phyloP scores from a whole-genome alignment of 768 basidiomycete species.

The Podaxis sp. region DNA sequence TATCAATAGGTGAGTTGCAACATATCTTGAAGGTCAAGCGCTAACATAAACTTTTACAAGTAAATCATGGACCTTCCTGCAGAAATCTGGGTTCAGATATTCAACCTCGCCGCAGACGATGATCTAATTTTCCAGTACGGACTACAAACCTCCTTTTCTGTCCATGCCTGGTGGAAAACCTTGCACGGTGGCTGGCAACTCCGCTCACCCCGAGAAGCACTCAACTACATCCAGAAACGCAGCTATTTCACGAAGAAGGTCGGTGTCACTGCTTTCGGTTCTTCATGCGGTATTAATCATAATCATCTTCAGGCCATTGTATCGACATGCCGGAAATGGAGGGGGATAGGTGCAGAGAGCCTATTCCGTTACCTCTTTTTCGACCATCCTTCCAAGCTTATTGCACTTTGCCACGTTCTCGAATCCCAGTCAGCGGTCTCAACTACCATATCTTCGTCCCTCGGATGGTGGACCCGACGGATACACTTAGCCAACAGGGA shows the following conservation, averaged over 20 bases:
- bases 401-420: slow-evolving; percentile 50
- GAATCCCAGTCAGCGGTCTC: slow-evolving; percentile 40
- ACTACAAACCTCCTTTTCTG: slow-evolving; percentile 61
- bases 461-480: slow-evolving; percentile 74
- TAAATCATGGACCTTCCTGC: slow-evolving; percentile 47
- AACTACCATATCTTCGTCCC: slow-evolving; percentile 40
- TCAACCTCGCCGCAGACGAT: slow-evolving; percentile 70
- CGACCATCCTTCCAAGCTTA: slow-evolving; percentile 55
- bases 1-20: not conserved
- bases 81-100: slow-evolving; percentile 71
- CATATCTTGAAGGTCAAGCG: not conserved
- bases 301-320: slow-evolving; percentile 58
- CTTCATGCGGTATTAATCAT: not conserved
- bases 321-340: slow-evolving; percentile 65
- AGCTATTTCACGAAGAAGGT: slow-evolving; percentile 73
- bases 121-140: slow-evolving; percentile 64
- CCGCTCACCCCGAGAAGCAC: slow-evolving; percentile 57
- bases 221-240: slow-evolving; percentile 56
- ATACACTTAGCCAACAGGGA: slow-evolving; percentile 45
- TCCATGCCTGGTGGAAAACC: slow-evolving; percentile 64
- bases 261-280: slow-evolving; percentile 16
- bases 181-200: slow-evolving; percentile 53
- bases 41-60: not conserved
- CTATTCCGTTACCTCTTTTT: slow-evolving; percentile 73
- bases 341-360: slow-evolving; percentile 58